These are phyloP conservation scores for Cryptococcus hybrid DNA, from an alignment of 1,284 basidiomycete species.

Conservation along the genomic window DNA sequence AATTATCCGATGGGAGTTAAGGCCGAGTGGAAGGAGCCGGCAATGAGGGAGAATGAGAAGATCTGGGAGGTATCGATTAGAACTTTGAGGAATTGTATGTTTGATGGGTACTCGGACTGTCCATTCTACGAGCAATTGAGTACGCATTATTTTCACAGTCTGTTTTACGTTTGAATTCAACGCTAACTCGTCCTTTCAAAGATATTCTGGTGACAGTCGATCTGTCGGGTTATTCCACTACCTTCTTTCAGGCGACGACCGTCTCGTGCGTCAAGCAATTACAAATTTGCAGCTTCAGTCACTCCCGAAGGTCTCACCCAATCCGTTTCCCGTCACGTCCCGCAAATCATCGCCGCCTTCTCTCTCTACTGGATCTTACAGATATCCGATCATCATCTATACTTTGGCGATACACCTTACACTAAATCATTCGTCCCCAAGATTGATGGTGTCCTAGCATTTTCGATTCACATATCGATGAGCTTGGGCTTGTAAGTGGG, in stretches of 20 bases:
- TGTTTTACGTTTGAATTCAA: neutral
- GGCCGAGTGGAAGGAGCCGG: conserved; percentile 19
- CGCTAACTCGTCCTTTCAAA: neutral
- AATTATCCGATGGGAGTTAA: conserved; percentile 30
- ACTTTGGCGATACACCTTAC: conserved; percentile 20
- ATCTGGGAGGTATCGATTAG: conserved; percentile 29
- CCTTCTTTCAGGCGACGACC: conserved; percentile 26
- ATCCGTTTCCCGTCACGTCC: conserved; percentile 27
- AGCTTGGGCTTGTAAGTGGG: conserved; percentile 22
- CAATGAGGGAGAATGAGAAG: conserved; percentile 11
- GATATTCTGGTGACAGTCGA: conserved; percentile 30
- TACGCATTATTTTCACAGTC: conserved; percentile 6
- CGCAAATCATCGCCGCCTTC: conserved; percentile 32
- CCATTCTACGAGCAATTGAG: conserved; percentile 36
- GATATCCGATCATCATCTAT: conserved; percentile 25
- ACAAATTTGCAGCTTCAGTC: conserved; percentile 21
- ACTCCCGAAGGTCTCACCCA: conserved; percentile 28
- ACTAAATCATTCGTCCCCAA: conserved; percentile 16
- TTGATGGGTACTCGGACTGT: conserved; percentile 35
- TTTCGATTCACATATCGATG: conserved; percentile 27
- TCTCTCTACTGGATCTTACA: conserved; percentile 26
- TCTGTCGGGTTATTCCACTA: conserved; percentile 31
- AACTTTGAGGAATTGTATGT: conserved; percentile 34
- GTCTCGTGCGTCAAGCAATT: conserved; percentile 27
- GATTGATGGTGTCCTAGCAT: conserved; percentile 28